Conservation (phyloP, 1,139 yeast genomes). For the Kluyveromyces sp. region DNA sequence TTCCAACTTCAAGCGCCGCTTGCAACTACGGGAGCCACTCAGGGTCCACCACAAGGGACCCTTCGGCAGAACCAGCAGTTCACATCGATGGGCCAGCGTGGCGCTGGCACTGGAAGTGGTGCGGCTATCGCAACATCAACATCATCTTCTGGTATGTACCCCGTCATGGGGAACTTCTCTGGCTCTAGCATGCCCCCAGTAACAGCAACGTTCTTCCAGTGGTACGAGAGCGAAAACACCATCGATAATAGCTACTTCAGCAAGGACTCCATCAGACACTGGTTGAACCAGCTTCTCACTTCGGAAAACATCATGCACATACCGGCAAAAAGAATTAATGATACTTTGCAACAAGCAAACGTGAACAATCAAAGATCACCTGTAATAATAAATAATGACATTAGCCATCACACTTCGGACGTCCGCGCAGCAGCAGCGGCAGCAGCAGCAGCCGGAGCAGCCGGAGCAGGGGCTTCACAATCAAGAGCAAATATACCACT, state of each 20-base stretch:
- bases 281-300: slow-evolving; percentile 5
- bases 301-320: not conserved
- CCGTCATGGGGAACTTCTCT: not conserved
- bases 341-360: not conserved
- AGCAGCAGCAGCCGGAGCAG: too few relatives aligned
- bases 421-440: too few relatives aligned
- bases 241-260: slow-evolving; percentile 8
- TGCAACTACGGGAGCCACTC: too few relatives aligned
- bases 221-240: slow-evolving; percentile 10
- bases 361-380: not conserved
- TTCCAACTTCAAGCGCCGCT: too few relatives aligned
- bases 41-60: too few relatives aligned
- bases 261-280: slow-evolving; percentile 6
- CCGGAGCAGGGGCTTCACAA: too few relatives aligned
- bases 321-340: not conserved
- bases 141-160: not conserved
- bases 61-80: too few relatives aligned
- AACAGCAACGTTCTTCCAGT: slow-evolving; percentile 1
- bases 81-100: too few relatives aligned
- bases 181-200: slow-evolving; percentile 10
- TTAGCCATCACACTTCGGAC: not conserved
- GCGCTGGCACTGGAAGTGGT: too few relatives aligned
- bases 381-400: not conserved
- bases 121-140: not conserved
- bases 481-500: too few relatives aligned